Percentiles rank a stretch among this genome's conserved stretches.
phyloP scores from a whole-genome alignment of 129 eudicot genomes.

The Cynara cardunculus region DNA sequence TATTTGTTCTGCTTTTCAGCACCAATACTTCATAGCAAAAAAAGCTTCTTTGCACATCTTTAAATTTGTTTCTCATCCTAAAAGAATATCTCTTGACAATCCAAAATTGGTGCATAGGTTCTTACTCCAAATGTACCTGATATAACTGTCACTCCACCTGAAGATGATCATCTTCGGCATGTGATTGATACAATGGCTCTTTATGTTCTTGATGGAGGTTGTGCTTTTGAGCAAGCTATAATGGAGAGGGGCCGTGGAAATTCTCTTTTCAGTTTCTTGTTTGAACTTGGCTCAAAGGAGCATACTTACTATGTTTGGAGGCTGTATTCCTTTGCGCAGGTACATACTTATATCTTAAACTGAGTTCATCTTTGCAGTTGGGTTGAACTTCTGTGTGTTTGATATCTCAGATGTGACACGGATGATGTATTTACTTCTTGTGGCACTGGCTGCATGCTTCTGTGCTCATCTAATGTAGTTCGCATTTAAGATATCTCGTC shows the following conservation, averaged over 20 bases:
- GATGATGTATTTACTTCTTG: not conserved
- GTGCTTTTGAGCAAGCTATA: conserved; percentile 99
- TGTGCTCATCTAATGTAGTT: not conserved
- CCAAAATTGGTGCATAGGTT: conserved; percentile 48
- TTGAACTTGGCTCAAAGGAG: conserved; percentile 94
- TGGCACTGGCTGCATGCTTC: not conserved
- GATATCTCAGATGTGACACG: not conserved
- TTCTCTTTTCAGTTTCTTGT: conserved; percentile 80
- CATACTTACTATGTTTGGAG: conserved; percentile 98
- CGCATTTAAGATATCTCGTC: not conserved
- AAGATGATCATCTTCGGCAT: conserved; percentile 76
- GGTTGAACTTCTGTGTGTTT: not conserved
- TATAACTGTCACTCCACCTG: conserved; percentile 67
- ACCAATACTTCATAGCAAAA: not conserved
- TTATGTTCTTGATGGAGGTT: conserved; percentile 96
- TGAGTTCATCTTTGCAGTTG: not conserved
- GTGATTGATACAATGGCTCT: conserved; percentile 98
- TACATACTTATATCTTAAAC: conserved; percentile 13
- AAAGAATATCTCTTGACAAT: not conserved
- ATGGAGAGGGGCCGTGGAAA: conserved; percentile 98
- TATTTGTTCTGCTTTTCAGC: not conserved
- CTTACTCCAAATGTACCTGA: conserved; percentile 98
- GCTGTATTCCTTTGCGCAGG: conserved; percentile 98
- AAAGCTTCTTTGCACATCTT: not conserved
- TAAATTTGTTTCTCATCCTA: not conserved